A percentile compares a stretch with the other conserved stretches of the same genome.
Evolutionary conservation across 768 basidiomycete genomes (phyloP).

Genomic region (Leccinum rimulosum): DNA sequence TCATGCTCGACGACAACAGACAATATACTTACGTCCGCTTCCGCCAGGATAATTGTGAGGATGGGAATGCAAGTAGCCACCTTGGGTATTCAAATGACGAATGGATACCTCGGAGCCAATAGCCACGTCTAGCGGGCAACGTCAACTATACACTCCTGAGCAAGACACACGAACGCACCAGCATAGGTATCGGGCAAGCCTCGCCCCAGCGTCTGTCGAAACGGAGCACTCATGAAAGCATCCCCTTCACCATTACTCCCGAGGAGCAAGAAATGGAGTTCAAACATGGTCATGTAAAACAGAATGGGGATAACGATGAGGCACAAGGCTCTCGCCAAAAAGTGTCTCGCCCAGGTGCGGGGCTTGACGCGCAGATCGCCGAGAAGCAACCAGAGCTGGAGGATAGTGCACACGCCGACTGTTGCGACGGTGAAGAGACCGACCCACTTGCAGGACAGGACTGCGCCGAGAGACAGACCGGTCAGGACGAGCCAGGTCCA

Average conservation of each 20-base stretch:
- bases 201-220: slow-evolving; percentile 89
- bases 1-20: neutral
- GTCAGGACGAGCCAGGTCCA: slow-evolving; percentile 90
- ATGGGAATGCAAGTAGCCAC: slow-evolving; percentile 98
- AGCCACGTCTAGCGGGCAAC: slow-evolving; percentile 60
- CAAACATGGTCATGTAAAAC: slow-evolving; percentile 98
- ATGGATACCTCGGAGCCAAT: slow-evolving; percentile 81
- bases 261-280: slow-evolving; percentile 89
- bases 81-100: slow-evolving; percentile 94
- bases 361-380: slow-evolving; percentile 83
- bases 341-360: slow-evolving; percentile 75
- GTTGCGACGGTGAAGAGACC: slow-evolving; percentile 98
- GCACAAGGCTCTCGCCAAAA: slow-evolving; percentile 85
- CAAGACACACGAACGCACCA: slow-evolving; percentile 47
- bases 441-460: slow-evolving; percentile 96
- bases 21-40: slow-evolving; percentile 67
- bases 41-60: slow-evolving; percentile 85
- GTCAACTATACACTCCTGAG: neutral
- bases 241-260: slow-evolving; percentile 94
- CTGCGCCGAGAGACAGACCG: slow-evolving; percentile 88
- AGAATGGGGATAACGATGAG: slow-evolving; percentile 79
- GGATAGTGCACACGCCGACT: slow-evolving; percentile 78
- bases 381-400: slow-evolving; percentile 85
- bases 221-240: slow-evolving; percentile 99
- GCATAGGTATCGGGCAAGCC: slow-evolving; percentile 93